A percentile compares a stretch with the other conserved stretches of the same genome.
Evolutionary conservation across 768 basidiomycete genomes (phyloP).

Genomic region (Rossbeevera mucosa): DNA sequence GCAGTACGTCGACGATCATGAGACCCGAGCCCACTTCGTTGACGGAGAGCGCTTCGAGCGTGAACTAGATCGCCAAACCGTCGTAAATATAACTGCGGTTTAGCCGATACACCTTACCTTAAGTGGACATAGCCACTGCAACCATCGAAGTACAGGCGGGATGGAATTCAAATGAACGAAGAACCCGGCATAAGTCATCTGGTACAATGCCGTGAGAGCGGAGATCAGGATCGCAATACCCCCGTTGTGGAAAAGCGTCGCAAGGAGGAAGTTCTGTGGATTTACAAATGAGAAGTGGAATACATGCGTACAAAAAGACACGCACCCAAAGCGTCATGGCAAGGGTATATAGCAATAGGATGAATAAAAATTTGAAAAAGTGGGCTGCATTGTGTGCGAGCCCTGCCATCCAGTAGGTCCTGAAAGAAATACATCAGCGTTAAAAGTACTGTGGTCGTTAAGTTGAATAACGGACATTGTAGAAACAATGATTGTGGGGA

Average conservation of each 20-base stretch:
- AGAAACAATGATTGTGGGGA: constrained; percentile 84
- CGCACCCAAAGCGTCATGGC: constrained; percentile 83
- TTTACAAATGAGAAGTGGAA: neutral
- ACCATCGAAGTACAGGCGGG: constrained; percentile 88
- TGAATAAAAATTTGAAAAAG: constrained; percentile 94
- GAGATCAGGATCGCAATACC: constrained; percentile 90
- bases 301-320: constrained; percentile 6
- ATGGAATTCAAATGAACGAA: constrained; percentile 85
- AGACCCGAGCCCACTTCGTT: constrained; percentile 91
- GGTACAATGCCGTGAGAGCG: constrained; percentile 67
- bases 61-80: constrained; percentile 34
- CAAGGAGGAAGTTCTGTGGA: constrained; percentile 85
- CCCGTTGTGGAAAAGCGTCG: constrained; percentile 75
- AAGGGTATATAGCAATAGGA: constrained; percentile 79
- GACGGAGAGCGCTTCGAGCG: constrained; percentile 80
- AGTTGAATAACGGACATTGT: constrained; percentile 56
- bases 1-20: constrained; percentile 71
- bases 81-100: neutral
- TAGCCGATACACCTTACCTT: constrained; percentile 37
- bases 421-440: constrained; percentile 24
- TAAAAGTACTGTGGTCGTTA: neutral
- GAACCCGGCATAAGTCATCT: constrained; percentile 89
- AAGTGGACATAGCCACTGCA: constrained; percentile 85
- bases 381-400: constrained; percentile 69
- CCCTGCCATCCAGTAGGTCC: constrained; percentile 96